Conservation (phyloP, 495 filamentous ascomycete genomes). For the Penicillium cataractarum region DNA sequence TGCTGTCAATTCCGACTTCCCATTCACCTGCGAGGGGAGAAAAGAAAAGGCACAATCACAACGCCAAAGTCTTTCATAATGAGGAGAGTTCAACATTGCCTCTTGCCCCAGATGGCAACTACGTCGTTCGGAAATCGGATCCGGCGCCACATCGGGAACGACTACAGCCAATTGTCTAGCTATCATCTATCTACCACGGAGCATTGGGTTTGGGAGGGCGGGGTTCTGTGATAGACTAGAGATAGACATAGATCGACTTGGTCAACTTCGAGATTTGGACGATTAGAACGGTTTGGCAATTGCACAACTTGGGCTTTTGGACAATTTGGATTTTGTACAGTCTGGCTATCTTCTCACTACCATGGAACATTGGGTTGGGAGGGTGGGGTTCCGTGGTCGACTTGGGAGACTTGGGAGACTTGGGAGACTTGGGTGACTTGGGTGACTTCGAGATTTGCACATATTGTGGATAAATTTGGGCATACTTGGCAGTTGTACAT, state of each 20-base stretch:
- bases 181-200: not conserved
- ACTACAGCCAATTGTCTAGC: not conserved
- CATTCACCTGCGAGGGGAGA: not conserved
- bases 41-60: not conserved
- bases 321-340: no score
- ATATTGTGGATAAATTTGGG: no score
- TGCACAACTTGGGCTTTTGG: no score
- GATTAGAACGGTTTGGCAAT: no score
- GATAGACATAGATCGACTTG: not conserved
- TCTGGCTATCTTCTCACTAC: no score
- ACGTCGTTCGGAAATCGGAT: constrained; percentile 26
- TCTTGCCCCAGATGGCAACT: constrained; percentile 28
- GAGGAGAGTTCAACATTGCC: not conserved
- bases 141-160: not conserved
- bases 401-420: no score
- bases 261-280: not conserved
- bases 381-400: no score
- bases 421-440: no score
- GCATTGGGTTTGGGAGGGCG: not conserved
- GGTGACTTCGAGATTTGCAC: no score
- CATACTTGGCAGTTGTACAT: no score
- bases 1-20: not conserved
- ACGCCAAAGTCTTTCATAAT: not conserved
- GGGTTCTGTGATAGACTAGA: not conserved
- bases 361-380: no score